These are phyloP conservation scores for Mastigamoeba balamuthi DNA, from an alignment of 78 protist genomes.

Conservation along the genomic window DNA sequence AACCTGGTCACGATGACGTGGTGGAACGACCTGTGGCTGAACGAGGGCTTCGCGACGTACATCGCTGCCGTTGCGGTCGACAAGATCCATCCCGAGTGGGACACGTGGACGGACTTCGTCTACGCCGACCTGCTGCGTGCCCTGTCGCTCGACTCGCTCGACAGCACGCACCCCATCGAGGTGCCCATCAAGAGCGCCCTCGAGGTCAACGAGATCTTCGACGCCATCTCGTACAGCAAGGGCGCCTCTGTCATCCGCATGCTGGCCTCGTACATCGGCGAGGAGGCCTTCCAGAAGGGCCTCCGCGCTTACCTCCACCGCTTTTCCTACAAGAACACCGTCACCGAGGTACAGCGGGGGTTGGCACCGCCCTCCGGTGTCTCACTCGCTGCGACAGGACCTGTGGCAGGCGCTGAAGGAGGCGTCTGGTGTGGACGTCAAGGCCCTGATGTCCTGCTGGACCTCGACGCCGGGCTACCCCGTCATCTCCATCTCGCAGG, in stretches of 20 bases:
- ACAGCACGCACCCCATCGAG: constrained; percentile 77
- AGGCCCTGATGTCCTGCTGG: constrained; percentile 55
- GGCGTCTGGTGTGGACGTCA: constrained; percentile 32
- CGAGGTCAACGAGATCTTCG: constrained; percentile 82
- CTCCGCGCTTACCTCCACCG: constrained; percentile 43
- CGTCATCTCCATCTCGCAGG: constrained; percentile 32
- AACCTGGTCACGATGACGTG: constrained; percentile 94
- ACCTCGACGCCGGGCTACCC: constrained; percentile 74
- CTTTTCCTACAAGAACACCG: constrained; percentile 47
- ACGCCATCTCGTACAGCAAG: constrained; percentile 67
- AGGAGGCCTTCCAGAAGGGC: constrained; percentile 64
- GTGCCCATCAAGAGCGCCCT: constrained; percentile 51
- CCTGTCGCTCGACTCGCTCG: constrained; percentile 57
- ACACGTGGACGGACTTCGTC: constrained; percentile 42
- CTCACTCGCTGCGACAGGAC: constrained; percentile 18
- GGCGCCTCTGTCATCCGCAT: constrained; percentile 67
- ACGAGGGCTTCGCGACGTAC: constrained; percentile 81
- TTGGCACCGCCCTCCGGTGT: background rate
- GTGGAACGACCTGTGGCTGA: constrained; percentile 92
- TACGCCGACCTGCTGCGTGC: constrained; percentile 29
- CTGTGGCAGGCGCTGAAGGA: constrained; percentile 68
- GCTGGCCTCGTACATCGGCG: constrained; percentile 58
- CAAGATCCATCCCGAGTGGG: constrained; percentile 75
- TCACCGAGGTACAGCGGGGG: constrained; percentile 9
- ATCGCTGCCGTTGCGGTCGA: constrained; percentile 48